These are phyloP conservation scores for Aspergillus puulaauensis DNA, from an alignment of 2,329 filamentous ascomycete species.

Conservation along the genomic window DNA sequence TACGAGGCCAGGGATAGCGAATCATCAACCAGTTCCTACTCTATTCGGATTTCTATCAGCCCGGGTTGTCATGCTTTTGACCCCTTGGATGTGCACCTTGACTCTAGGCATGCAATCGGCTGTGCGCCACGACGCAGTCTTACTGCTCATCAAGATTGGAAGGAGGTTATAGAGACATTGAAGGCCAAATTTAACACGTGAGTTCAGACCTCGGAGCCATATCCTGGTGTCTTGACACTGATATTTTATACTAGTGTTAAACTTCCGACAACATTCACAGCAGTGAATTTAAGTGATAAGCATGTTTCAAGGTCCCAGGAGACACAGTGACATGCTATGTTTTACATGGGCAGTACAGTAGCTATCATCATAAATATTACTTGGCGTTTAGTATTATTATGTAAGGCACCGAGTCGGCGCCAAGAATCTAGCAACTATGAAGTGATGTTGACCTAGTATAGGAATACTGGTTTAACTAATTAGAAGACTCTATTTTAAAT, in stretches of 20 bases:
- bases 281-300: conserved; percentile 53
- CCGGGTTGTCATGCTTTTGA: conserved; percentile 97
- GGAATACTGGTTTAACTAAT: no score
- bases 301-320: conserved; percentile 23
- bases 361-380: no score
- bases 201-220: conserved; percentile 36
- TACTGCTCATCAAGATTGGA: conserved; percentile 92
- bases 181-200: conserved; percentile 94
- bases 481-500: no score
- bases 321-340: not conserved
- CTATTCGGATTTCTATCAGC: conserved; percentile 92
- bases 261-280: conserved; percentile 52
- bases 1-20: conserved; percentile 89
- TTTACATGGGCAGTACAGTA: no score
- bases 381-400: no score
- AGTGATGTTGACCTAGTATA: no score
- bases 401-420: no score
- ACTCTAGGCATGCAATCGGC: conserved; percentile 94
- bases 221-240: not conserved
- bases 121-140: conserved; percentile 87
- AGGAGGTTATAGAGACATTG: conserved; percentile 92
- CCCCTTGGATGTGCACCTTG: conserved; percentile 91
- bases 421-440: no score
- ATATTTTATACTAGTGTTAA: conserved; percentile 42
- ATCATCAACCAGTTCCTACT: conserved; percentile 82